phyloP scores from a whole-genome alignment of 371 early-diverging fungal genomes.

The Actinomucor elegans region DNA sequence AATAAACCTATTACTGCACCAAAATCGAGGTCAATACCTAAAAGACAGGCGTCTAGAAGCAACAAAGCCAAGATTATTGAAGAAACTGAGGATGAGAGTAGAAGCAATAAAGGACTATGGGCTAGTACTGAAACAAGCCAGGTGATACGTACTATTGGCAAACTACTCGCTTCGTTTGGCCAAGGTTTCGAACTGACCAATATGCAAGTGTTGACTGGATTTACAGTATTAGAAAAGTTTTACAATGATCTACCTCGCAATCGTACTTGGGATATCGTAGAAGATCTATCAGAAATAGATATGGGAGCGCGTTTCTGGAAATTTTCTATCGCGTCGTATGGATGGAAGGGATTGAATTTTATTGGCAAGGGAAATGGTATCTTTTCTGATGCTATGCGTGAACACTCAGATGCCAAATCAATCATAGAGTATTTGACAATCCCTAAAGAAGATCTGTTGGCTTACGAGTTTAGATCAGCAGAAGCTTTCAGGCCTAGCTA shows the following conservation, averaged over 20 bases:
- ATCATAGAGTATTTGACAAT: slow-evolving; percentile 71
- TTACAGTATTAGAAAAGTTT: slow-evolving; percentile 65
- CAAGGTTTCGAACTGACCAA: slow-evolving; percentile 83
- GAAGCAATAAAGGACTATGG: too few species aligned
- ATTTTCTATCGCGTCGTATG: slow-evolving; percentile 71
- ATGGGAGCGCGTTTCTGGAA: slow-evolving; percentile 61
- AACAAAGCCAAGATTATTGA: too few species aligned
- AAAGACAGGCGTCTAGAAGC: too few species aligned
- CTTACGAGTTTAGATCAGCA: slow-evolving; percentile 71
- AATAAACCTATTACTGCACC: too few species aligned
- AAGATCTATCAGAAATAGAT: slow-evolving; percentile 56
- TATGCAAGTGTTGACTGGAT: slow-evolving; percentile 73
- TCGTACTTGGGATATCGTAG: slow-evolving; percentile 41
- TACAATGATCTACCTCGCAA: slow-evolving; percentile 48
- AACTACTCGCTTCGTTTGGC: slow-evolving; percentile 60
- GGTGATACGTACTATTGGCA: slow-evolving; percentile 59
- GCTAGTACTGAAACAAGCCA: slow-evolving; percentile 51
- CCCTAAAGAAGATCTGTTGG: slow-evolving; percentile 70
- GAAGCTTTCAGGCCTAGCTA: slow-evolving; percentile 81
- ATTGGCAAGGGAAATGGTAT: slow-evolving; percentile 76
- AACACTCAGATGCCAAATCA: slow-evolving; percentile 71
- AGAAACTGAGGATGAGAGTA: too few species aligned
- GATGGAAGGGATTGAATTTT: slow-evolving; percentile 82
- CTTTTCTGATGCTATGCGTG: slow-evolving; percentile 66
- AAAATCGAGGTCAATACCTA: too few species aligned